Conservation (phyloP, 805 yeast genomes). For the Scheffersomyces coipomensis region DNA sequence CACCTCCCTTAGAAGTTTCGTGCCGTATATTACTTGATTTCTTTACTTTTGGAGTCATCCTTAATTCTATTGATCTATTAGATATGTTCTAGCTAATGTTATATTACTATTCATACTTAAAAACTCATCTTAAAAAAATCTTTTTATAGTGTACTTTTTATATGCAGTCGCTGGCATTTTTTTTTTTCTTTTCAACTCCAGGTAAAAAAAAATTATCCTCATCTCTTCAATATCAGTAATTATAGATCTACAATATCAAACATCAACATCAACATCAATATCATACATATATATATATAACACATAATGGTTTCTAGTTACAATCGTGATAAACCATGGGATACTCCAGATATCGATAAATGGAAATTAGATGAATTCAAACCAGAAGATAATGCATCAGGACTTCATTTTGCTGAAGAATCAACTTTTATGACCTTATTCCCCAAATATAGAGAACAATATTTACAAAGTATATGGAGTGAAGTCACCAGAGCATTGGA, state of each 20-base stretch:
- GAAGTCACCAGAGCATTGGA: slow-evolving; percentile 84
- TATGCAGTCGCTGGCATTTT: background rate
- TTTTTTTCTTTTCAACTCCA: background rate
- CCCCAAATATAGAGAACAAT: slow-evolving; percentile 94
- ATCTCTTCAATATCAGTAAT: background rate
- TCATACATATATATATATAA: background rate
- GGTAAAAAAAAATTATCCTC: slow-evolving; percentile 1
- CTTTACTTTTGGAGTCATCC: background rate
- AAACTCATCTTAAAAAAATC: no score
- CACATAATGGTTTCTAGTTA: slow-evolving; percentile 81
- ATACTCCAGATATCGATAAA: slow-evolving; percentile 89
- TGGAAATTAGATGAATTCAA: slow-evolving; percentile 89
- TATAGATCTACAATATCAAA: background rate
- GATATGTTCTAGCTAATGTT: no score
- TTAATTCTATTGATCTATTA: no score
- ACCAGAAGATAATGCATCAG: slow-evolving; percentile 85
- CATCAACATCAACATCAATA: background rate
- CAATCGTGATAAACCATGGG: slow-evolving; percentile 97
- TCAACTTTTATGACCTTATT: slow-evolving; percentile 91
- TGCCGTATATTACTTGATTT: background rate
- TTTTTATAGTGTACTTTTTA: no score
- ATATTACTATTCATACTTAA: no score
- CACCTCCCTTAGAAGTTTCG: background rate
- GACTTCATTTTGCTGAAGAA: slow-evolving; percentile 91
- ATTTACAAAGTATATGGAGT: slow-evolving; percentile 86